phyloP scores from a whole-genome alignment of 331 rosid genomes.

The Quercus tomentella region DNA sequence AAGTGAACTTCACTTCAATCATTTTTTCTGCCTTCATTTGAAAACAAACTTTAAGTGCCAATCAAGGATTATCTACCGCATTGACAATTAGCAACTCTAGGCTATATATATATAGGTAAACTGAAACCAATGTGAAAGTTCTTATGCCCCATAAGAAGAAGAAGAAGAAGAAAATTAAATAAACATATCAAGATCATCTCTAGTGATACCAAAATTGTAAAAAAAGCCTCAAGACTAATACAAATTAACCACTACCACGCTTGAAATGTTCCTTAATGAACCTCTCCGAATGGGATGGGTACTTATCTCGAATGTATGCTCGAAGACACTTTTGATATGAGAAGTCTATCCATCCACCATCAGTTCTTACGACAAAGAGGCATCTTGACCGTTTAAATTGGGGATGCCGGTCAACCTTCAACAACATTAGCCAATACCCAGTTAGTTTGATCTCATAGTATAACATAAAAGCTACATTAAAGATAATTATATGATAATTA shows the following conservation, averaged over 20 bases:
- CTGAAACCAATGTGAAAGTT: constrained; percentile 4
- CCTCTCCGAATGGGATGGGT: constrained; percentile 71
- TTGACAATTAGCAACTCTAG: constrained; percentile 33
- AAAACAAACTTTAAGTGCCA: constrained; percentile 19
- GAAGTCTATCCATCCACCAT: constrained; percentile 88
- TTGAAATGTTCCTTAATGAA: constrained; percentile 77
- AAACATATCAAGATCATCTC: constrained; percentile 7
- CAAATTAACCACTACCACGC: constrained; percentile 60
- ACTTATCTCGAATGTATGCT: constrained; percentile 68
- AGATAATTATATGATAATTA: background rate
- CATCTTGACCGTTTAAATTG: constrained; percentile 67
- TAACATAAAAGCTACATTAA: background rate
- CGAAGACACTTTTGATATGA: constrained; percentile 88
- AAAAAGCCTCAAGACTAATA: constrained; percentile 14
- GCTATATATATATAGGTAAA: constrained; percentile 14
- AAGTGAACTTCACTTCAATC: constrained; percentile 40
- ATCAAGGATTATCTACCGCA: constrained; percentile 45
- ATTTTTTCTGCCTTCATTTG: constrained; percentile 28
- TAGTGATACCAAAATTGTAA: constrained; percentile 14
- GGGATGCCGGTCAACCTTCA: constrained; percentile 95
- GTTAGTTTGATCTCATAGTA: background rate
- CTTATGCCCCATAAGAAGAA: background rate
- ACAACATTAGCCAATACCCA: constrained; percentile 18
- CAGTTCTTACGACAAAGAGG: constrained; percentile 82
- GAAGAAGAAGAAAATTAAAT: background rate